Evolutionary conservation across 2,329 filamentous ascomycete species (phyloP).

Genomic region (Neonectria hederae): DNA sequence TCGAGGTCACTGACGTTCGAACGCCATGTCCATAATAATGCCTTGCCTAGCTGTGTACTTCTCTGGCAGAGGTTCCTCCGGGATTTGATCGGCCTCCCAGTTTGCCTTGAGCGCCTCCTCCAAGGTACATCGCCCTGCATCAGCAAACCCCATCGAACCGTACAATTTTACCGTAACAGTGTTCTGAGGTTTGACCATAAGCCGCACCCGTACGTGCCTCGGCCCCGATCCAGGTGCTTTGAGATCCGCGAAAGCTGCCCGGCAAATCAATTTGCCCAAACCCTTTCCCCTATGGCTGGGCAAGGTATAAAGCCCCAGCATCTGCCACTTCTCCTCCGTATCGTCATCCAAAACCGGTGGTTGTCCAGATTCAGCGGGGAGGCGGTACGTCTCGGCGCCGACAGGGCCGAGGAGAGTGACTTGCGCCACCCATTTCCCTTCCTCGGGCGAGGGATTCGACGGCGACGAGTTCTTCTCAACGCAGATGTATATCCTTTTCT

Average conservation of each 20-base stretch:
- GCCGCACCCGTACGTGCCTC: not conserved
- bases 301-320: slow-evolving; percentile 6
- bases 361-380: slow-evolving; percentile 2
- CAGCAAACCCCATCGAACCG: not conserved
- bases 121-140: slow-evolving; percentile 10
- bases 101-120: slow-evolving; percentile 13
- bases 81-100: not conserved
- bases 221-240: not conserved
- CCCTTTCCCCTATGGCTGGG: slow-evolving; percentile 4
- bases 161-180: not conserved
- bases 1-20: not conserved
- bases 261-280: not conserved
- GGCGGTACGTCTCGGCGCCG: not conserved
- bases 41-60: not conserved
- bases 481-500: slow-evolving; percentile 6
- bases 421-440: slow-evolving; percentile 1
- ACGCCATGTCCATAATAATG: not conserved
- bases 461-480: not conserved
- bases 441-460: not conserved
- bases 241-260: not conserved
- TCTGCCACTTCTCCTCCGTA: slow-evolving; percentile 19
- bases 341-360: not conserved
- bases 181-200: slow-evolving; percentile 19
- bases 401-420: slow-evolving; percentile 10
- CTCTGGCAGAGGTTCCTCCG: not conserved